Evolutionary conservation across 371 early-diverging fungal species (phyloP), one percentile per base, ranked within the genome.

Genomic region (Mortierella sp.): DNA sequence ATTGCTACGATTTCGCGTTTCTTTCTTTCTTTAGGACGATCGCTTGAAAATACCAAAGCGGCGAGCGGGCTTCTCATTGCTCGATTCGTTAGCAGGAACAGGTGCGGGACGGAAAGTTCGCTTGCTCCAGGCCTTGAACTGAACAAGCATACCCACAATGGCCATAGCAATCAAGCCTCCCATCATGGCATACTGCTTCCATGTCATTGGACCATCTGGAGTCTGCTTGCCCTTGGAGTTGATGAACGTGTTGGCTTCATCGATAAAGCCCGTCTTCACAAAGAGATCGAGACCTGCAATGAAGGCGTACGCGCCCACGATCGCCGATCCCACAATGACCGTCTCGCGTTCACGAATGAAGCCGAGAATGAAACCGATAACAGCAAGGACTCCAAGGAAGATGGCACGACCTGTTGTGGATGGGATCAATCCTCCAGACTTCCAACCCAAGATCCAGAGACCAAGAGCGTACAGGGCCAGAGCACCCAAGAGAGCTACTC

Each of bases 211-310:
- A 9, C 37, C 37, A 37, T 9, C 9, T 37, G 3, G 5, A 60
- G n/a, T 11, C 19, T 57, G n/a, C 37, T 25, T 64, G 65, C 44
- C 64, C 65, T 64, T 74, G 61, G 61, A 63, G 69, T 74, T 74
- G 62, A 80, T 52, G 64, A 87, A 82, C 6, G 62, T 55, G 16
- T 71, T 29, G 19, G 76, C 64, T 28, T 84, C 65, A 1, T 72
- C 30, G n/a, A 62, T 65, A 76, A 94, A 93, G 0, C 94, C 95
- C 0, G 93, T 92, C 44, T 88, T 84, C 19, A 84, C 87, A 73
- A 89, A 95, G 26, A 91, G 80, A 79, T 95, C 95, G 37, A 95
- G 72, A 18, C 94, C 95, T 45, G 91, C 81, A 60, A 93, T 86
- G 57, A 92, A 70, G 18, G 88, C 77, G 72, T 89, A 94, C 1